A percentile compares a stretch with the other conserved stretches of the same genome.
Conservation (phyloP, 192 early-diverging fungal genomes). For the Geranomyces michiganensis region DNA sequence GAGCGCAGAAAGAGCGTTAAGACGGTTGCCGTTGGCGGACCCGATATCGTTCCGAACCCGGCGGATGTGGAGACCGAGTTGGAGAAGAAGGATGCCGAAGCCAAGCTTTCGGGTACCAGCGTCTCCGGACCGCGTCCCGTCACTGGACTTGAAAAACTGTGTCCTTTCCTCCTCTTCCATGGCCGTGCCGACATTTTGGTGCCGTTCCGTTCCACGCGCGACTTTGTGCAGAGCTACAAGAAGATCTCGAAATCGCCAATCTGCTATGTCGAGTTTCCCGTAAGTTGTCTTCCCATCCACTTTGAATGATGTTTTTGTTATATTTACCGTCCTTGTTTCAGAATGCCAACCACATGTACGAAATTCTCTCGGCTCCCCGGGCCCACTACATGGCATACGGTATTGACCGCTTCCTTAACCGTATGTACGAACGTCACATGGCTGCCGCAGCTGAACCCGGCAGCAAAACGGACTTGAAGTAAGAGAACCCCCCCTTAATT, state of each 20-base stretch:
- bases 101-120: background rate
- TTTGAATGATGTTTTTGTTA: background rate
- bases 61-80: background rate
- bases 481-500: too few relatives aligned
- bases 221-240: constrained; percentile 38
- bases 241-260: constrained; percentile 34
- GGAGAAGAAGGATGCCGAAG: background rate
- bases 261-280: constrained; percentile 40
- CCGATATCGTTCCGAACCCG: background rate
- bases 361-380: constrained; percentile 34
- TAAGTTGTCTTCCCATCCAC: constrained; percentile 10
- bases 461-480: background rate
- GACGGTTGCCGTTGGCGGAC: constrained; percentile 7
- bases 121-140: constrained; percentile 2
- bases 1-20: constrained; percentile 19
- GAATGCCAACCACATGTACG: constrained; percentile 44
- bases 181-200: constrained; percentile 43
- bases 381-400: constrained; percentile 43
- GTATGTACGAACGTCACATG: constrained; percentile 23
- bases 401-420: constrained; percentile 40
- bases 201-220: constrained; percentile 32
- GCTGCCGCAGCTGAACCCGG: background rate
- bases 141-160: constrained; percentile 25
- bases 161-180: constrained; percentile 46
- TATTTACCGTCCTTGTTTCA: constrained; percentile 10